A percentile compares a stretch with the other conserved stretches of the same genome.
Conservation (phyloP, 2,329 filamentous ascomycete genomes). For the Epichloe sibirici region DNA sequence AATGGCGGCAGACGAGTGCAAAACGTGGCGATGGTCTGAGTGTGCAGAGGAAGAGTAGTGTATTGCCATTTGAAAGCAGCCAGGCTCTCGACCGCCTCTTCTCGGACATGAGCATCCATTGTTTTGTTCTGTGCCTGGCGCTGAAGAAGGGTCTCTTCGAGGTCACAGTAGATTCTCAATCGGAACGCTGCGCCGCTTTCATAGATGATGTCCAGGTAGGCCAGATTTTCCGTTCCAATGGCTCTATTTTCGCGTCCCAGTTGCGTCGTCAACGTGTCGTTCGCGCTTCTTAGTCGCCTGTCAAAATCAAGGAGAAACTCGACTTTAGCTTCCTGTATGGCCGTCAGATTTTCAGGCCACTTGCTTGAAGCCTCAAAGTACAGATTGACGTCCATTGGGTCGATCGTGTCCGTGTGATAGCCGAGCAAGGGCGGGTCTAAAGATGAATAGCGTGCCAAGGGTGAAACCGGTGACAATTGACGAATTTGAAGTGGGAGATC, state of each 20-base stretch:
- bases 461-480: conserved; percentile 61
- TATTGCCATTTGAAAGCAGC: conserved; percentile 60
- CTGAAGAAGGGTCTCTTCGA: conserved; percentile 71
- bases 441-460: conserved; percentile 64
- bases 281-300: conserved; percentile 51
- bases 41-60: conserved; percentile 62
- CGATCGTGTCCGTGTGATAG: conserved; percentile 29
- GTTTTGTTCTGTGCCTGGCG: conserved; percentile 65
- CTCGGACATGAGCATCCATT: conserved; percentile 50
- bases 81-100: conserved; percentile 58
- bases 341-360: conserved; percentile 85
- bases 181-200: conserved; percentile 64
- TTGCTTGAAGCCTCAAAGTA: conserved; percentile 88
- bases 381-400: conserved; percentile 65
- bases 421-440: conserved; percentile 30
- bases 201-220: conserved; percentile 73
- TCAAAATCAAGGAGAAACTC: conserved; percentile 75
- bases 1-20: conserved; percentile 71
- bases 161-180: conserved; percentile 76
- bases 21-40: conserved; percentile 66
- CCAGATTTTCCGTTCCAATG: conserved; percentile 58
- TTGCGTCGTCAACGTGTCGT: conserved; percentile 49
- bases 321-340: conserved; percentile 87
- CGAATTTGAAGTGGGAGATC: conserved; percentile 79
- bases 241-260: conserved; percentile 71